phyloP scores from a whole-genome alignment of 1,284 basidiomycete species.

The Mycosarcoma mackinlayi region DNA sequence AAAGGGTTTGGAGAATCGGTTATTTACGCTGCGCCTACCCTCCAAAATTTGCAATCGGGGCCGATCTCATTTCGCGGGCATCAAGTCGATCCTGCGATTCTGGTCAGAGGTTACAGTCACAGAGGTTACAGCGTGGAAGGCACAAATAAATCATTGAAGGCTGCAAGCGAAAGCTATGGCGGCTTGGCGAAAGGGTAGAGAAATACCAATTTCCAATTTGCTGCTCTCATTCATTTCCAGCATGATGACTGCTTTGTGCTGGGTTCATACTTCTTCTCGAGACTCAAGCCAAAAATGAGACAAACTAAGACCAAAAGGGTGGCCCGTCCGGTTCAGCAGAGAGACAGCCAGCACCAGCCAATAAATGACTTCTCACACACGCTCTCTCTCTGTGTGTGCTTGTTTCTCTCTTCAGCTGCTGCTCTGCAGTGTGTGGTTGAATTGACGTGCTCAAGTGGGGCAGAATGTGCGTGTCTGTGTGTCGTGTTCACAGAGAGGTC shows the following conservation, averaged over 20 bases:
- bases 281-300: constrained; percentile 1
- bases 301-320: neutral
- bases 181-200: too few species aligned
- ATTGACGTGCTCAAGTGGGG: neutral
- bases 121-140: constrained; percentile 4
- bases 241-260: too few species aligned
- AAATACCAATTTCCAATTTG: neutral
- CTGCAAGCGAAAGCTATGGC: too few species aligned
- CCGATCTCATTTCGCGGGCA: too few species aligned
- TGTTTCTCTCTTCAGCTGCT: neutral
- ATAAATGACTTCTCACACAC: too few species aligned
- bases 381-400: too few species aligned
- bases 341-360: constrained; percentile 3
- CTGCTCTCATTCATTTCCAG: constrained; percentile 1
- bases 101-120: too few species aligned
- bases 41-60: neutral
- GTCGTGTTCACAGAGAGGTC: neutral
- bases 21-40: neutral
- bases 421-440: too few species aligned
- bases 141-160: too few species aligned
- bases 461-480: neutral
- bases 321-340: constrained; percentile 12
- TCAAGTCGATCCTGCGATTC: too few species aligned
- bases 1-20: neutral
- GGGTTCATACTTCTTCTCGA: constrained; percentile 11